Base-by-base conservation (phyloP, 371 early-diverging fungal genomes). In the Actinomucor elegans region DNA sequence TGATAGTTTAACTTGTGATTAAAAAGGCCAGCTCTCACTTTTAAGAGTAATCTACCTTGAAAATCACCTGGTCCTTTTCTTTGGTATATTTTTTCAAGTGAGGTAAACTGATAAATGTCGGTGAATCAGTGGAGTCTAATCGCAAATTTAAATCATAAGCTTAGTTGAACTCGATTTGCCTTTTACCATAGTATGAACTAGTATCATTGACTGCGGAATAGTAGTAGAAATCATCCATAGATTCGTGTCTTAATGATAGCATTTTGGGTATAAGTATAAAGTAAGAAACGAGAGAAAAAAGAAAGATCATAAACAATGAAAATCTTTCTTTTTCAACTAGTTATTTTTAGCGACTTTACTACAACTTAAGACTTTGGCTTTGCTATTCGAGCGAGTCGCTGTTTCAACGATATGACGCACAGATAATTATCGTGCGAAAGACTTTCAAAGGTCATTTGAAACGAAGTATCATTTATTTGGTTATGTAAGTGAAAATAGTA, bases 181-280 rank as follows among this genome's bases (percentile, higher is more conserved):
- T n/a, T n/a, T n/a, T n/a, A n/a, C n/a, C 31, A 41, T 28, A 41
- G 28, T 26, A 26, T 34, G 35, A 32, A 10, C 12, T 35, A 23
- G n/a, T 27, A 27, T 29, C 12, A n/a, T 36, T 14, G 17, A 17
- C 35, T 26, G 11, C 14, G 3, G 32, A 20, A 23, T 38, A 38
- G 20, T 18, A 41, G 27, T 42, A 48, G 27, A 48, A 48, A 33
- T 56, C 57, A 26, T 56, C 55, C 45, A 46, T 48, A 15, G 15
- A 29, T 32, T 56, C 57, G 34, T 48, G 49, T 26, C 42, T 32
- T 28, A 56, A 27, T 17, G 57, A 48, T 27, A 56, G 29, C 57
- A 56, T 48, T 27, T 29, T 56, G 11, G 15, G 12, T 14, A 41
- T 14, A 41, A 24, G 24, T 24, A 33, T 2, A 47, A 21, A n/a